Conservation (phyloP, 2,329 filamentous ascomycete species). For the Colletotrichum neosansevieriae region DNA sequence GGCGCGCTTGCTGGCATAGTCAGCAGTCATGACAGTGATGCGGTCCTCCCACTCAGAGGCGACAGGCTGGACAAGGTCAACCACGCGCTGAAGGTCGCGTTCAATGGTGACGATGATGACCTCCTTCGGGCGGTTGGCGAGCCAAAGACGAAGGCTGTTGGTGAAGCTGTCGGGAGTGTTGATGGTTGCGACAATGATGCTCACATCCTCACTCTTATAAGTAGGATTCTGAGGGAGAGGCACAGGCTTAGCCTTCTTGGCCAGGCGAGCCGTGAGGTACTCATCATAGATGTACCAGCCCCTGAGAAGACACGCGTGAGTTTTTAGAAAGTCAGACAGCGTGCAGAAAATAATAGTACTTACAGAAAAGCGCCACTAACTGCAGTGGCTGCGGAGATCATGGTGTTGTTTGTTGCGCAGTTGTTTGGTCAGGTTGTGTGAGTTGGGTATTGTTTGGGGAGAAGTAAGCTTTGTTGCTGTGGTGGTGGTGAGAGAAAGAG, state of each 20-base stretch:
- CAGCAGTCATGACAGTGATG: conserved; percentile 40
- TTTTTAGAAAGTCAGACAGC: not conserved
- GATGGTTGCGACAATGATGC: conserved; percentile 46
- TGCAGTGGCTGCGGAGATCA: not conserved
- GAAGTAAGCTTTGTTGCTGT: too few species aligned
- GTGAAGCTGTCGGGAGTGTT: conserved; percentile 42
- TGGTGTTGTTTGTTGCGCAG: not conserved
- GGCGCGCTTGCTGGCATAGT: conserved; percentile 44
- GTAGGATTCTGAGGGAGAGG: conserved; percentile 20
- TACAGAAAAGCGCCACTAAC: conserved; percentile 9
- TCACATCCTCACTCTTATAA: conserved; percentile 42
- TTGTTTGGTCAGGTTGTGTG: not conserved
- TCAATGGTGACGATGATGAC: conserved; percentile 47
- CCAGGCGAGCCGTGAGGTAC: conserved; percentile 7
- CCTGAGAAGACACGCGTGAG: conserved; percentile 6
- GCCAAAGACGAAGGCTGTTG: conserved; percentile 42
- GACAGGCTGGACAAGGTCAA: conserved; percentile 15
- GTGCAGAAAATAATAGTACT: not conserved
- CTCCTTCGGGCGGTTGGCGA: conserved; percentile 43
- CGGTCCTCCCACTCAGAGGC: conserved; percentile 4
- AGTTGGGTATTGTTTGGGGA: too few species aligned
- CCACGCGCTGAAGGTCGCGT: conserved; percentile 27
- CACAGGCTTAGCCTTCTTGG: conserved; percentile 2
- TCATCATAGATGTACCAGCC: conserved; percentile 27
- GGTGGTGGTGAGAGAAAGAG: too few species aligned